These are phyloP conservation scores for Grosmannia huntii DNA, from an alignment of 2,329 filamentous ascomycete genomes.

Conservation along the genomic window DNA sequence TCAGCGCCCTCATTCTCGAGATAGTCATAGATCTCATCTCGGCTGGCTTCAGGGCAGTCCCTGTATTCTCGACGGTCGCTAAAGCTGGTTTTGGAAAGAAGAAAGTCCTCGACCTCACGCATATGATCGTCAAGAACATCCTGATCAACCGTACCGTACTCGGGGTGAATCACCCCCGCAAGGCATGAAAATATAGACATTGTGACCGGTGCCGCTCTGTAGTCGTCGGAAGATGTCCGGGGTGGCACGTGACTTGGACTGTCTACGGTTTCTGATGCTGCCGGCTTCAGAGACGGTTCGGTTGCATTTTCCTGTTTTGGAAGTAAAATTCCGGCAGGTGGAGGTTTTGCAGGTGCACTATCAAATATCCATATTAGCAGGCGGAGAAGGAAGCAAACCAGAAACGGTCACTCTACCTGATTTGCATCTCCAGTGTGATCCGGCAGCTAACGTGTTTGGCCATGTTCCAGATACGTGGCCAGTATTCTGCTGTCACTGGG, in stretches of 20 bases:
- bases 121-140: constrained; percentile 2
- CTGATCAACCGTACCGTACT: neutral
- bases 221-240: neutral
- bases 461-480: constrained; percentile 14
- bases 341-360: neutral
- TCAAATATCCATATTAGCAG: neutral
- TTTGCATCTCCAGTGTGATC: constrained; percentile 12
- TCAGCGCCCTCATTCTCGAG: constrained; percentile 12
- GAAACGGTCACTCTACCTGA: constrained; percentile 4
- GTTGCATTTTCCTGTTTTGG: neutral
- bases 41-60: constrained; percentile 8
- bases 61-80: constrained; percentile 11
- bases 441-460: constrained; percentile 11
- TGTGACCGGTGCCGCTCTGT: neutral
- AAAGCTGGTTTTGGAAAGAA: constrained; percentile 5
- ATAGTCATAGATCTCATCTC: constrained; percentile 12
- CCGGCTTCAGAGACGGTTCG: neutral
- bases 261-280: neutral
- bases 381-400: neutral
- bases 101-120: constrained; percentile 10
- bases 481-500: constrained; percentile 12
- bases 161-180: neutral
- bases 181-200: constrained; percentile 1
- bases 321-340: neutral
- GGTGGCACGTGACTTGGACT: neutral